phyloP scores from a whole-genome alignment of 352 stramenopile species.

The Pythium dissotocum region DNA sequence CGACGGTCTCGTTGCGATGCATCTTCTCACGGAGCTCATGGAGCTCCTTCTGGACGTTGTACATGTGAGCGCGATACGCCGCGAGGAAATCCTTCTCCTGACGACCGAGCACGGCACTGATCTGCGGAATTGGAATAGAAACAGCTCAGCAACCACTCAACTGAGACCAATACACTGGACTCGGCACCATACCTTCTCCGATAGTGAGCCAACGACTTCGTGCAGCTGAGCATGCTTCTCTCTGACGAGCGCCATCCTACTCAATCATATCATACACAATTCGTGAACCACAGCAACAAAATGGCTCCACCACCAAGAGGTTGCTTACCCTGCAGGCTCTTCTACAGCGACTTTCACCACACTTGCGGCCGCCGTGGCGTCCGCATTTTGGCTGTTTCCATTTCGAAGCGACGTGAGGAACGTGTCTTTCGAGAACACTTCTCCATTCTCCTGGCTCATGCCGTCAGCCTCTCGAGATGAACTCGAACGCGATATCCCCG shows the following conservation, averaged over 20 bases:
- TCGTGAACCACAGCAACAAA: background rate
- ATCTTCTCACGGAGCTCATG: constrained; percentile 90
- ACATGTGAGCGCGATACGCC: constrained; percentile 95
- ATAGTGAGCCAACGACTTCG: constrained; percentile 78
- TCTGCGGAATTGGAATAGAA: constrained; percentile 29
- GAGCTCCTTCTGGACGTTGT: constrained; percentile 94
- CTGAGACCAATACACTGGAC: background rate
- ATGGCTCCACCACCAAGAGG: background rate
- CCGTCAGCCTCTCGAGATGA: background rate
- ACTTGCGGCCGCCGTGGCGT: background rate
- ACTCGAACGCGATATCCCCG: background rate
- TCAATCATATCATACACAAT: background rate
- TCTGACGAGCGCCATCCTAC: constrained; percentile 75
- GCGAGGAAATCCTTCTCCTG: constrained; percentile 93
- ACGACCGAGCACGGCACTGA: constrained; percentile 86
- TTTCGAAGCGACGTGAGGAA: constrained; percentile 76
- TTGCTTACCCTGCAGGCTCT: constrained; percentile 48
- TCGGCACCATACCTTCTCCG: constrained; percentile 57
- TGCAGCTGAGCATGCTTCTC: constrained; percentile 82
- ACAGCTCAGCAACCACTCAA: background rate
- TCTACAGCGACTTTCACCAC: constrained; percentile 28
- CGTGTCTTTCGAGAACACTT: constrained; percentile 81
- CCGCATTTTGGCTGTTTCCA: constrained; percentile 28
- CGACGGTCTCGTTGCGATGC: constrained; percentile 85
- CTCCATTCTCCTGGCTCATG: constrained; percentile 56